Evolutionary conservation across 1,284 basidiomycete genomes (phyloP).

Genomic region (Taiwanofungus camphoratus): DNA sequence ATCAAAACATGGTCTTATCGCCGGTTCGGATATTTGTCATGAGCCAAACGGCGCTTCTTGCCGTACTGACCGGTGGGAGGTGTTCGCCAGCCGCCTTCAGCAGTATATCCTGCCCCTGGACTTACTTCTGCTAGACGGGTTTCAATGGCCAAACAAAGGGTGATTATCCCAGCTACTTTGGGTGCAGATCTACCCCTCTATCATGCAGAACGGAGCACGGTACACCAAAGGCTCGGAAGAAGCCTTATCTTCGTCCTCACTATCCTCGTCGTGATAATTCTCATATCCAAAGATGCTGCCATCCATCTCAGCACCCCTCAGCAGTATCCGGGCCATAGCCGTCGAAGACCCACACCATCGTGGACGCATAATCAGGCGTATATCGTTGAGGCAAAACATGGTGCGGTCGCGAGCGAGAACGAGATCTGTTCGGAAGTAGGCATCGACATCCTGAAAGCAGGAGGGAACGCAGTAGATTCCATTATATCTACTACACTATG

Average conservation of each 20-base stretch:
- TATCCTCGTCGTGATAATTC: background rate
- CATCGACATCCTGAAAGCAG: conserved; percentile 67
- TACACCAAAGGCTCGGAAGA: too few species aligned
- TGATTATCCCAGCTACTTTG: too few species aligned
- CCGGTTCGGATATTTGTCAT: too few species aligned
- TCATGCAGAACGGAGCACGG: too few species aligned
- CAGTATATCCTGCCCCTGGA: too few species aligned
- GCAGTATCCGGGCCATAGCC: conserved; percentile 4
- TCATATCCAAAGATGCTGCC: background rate
- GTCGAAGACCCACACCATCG: conserved; percentile 15
- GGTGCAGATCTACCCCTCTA: too few species aligned
- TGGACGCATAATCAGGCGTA: conserved; percentile 61
- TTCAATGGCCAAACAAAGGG: too few species aligned
- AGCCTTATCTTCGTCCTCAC: background rate
- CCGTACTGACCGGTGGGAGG: too few species aligned
- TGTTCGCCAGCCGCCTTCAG: too few species aligned
- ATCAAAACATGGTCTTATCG: too few species aligned
- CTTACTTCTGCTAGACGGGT: too few species aligned
- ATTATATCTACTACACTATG: conserved; percentile 80
- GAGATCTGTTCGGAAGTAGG: conserved; percentile 80
- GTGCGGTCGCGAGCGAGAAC: conserved; percentile 87
- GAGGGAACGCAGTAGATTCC: conserved; percentile 90
- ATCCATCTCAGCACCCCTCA: background rate
- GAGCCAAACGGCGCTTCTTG: too few species aligned
- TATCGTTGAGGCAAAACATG: conserved; percentile 65